Evolutionary conservation across 495 filamentous ascomycete genomes (phyloP).

Genomic region (Trichoderma virens): DNA sequence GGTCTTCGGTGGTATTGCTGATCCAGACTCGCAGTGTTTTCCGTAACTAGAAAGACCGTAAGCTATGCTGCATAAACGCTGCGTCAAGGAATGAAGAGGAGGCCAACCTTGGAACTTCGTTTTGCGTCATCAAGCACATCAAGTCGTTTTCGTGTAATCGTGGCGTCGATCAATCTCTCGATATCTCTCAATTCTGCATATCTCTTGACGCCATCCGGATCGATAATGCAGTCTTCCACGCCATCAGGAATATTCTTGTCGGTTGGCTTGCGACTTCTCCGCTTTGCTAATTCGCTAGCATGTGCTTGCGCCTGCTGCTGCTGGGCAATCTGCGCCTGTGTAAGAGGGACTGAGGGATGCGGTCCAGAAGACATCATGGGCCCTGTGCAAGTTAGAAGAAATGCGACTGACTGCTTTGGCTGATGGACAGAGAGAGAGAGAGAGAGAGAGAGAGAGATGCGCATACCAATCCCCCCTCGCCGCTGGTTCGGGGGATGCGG

Average conservation of each 20-base stretch:
- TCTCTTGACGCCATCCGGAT: slow-evolving; percentile 68
- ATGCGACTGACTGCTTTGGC: neutral
- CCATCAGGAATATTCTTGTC: slow-evolving; percentile 92
- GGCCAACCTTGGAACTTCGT: slow-evolving; percentile 60
- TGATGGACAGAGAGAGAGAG: slow-evolving; percentile 9
- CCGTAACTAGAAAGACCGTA: slow-evolving; percentile 45
- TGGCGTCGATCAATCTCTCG: slow-evolving; percentile 83
- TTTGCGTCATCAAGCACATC: slow-evolving; percentile 82
- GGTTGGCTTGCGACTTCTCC: slow-evolving; percentile 77
- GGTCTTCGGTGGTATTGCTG: slow-evolving; percentile 88
- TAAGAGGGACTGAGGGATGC: slow-evolving; percentile 39
- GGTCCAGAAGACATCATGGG: slow-evolving; percentile 51
- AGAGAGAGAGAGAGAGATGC: slow-evolving; percentile 10
- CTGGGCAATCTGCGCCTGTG: slow-evolving; percentile 44
- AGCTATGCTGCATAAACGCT: neutral
- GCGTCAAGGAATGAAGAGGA: neutral
- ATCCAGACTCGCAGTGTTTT: slow-evolving; percentile 91
- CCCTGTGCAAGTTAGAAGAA: slow-evolving; percentile 23
- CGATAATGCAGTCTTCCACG: slow-evolving; percentile 59
- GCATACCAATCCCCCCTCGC: slow-evolving; percentile 43
- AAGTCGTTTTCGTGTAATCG: slow-evolving; percentile 89
- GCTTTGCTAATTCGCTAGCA: slow-evolving; percentile 59
- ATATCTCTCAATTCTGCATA: slow-evolving; percentile 79
- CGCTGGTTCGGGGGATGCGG: slow-evolving; percentile 34
- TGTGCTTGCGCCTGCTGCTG: slow-evolving; percentile 47